Base-by-base conservation (phyloP, 768 basidiomycete genomes). In the Naganishia onofrii region DNA sequence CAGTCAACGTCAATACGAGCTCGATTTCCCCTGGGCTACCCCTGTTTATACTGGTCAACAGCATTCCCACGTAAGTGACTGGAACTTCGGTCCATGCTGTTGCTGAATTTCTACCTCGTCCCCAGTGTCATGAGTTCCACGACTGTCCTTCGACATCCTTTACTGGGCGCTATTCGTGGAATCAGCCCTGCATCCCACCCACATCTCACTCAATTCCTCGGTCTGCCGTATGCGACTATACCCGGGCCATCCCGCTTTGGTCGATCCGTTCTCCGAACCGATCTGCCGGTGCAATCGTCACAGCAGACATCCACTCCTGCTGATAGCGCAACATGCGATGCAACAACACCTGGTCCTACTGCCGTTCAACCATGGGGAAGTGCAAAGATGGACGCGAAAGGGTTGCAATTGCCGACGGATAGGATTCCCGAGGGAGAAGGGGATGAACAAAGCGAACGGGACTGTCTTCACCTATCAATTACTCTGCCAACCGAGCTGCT, bases 321-420 rank as follows among this genome's bases (percentile, higher is more conserved):
- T 23, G 9, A 54, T 5, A 32, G 54, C 26, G 66, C 15, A 10
- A 23, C 26, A 34, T 67, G 29, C 36, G 66, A 46, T 8, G 66
- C 66, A 13, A 55, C 31, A 5, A 29, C 8, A 38, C 32, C 66
- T 4, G 66, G 66, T n/a, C 66, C 66, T 12, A 21, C 32, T 17
- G 9, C 38, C 23, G 53, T 67, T 44, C 66, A 67, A 29, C 66
- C 66, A 3, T 36, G 36, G 29, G 53, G 53, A 3, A 36, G 52
- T 67, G 66, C 66, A 15, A 67, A 67, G 34, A 54, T 51, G 53
- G 66, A 67, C 31, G 66, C 66, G 9, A 2, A 26, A 26, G 66
- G 66, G 4, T 28, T 67, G 36, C 66, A 67, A 32, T 55, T 67
- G 32, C 66, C 66, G n/a, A 67, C 66, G 10, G 66, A 67, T 29